Evolutionary conservation across 176 grass and related monocot genomes (phyloP), one percentile per base, ranked within the genome.

Genomic region (Cenchrus americanus): DNA sequence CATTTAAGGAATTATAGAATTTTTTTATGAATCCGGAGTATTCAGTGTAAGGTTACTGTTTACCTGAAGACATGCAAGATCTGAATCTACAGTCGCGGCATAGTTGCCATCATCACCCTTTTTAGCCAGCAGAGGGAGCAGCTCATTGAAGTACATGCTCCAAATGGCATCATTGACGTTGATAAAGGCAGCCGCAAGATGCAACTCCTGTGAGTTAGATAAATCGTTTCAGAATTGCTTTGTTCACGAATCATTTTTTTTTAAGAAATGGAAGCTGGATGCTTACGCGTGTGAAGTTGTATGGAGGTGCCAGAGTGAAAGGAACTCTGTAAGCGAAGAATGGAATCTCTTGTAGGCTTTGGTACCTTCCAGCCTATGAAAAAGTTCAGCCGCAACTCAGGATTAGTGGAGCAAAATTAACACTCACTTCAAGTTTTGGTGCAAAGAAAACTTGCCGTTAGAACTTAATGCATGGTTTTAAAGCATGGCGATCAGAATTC

Each of bases 21-120:
- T 34, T n/a, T 40, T 66, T 12, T 2, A 12, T 3, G 46, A 27
- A 19, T 46, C 3, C 13, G 53, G 11, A 62, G 14, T 9, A 42
- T 69, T 30, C 30, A 75, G 3, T 68, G 4, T 49, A 63, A 26
- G 14, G 41, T 59, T 50, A 11, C 17, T 46, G 3, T 71, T n/a
- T 90, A 95, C 96, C 89, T 98, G 96, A 78, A 98, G 77, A 57
- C 93, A 98, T 1, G 73, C 62, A 51, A 98, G 92, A 92, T 98
- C 96, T 47, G 91, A 81, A 3, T 91, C 87, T 18, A 74, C 78
- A 52, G 91, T 87, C 55, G 55, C 81, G 22, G 93, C 91, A 30
- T 95, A 98, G 86, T 93, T 95, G 65, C 96, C 96, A 87, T 98
- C 91, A 41, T 95, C 87, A 5, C 89, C 93, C 40, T 93, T 53